Evolutionary conservation across 805 yeast species (phyloP).

Genomic region (Naumovozyma castellii): DNA sequence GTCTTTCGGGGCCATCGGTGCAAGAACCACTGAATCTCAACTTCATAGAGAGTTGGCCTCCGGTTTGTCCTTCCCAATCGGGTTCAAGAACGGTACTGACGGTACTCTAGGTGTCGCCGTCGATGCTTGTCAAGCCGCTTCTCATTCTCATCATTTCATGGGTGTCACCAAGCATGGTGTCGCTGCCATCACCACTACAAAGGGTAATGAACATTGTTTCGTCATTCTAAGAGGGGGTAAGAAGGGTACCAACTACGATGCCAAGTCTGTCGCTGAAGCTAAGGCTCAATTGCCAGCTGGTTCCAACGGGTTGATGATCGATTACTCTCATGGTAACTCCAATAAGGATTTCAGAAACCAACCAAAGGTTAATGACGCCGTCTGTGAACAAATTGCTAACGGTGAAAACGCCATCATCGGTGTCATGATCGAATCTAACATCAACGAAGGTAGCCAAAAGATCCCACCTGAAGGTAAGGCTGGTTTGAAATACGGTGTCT

Average conservation of each 20-base stretch:
- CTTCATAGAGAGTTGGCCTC: constrained; percentile 95
- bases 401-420: constrained; percentile 84
- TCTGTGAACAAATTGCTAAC: constrained; percentile 68
- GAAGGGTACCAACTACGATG: constrained; percentile 87
- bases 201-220: constrained; percentile 91
- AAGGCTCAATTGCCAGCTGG: constrained; percentile 47
- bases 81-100: constrained; percentile 97
- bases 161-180: constrained; percentile 96
- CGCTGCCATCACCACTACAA: constrained; percentile 92
- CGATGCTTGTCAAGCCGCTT: constrained; percentile 89
- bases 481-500: constrained; percentile 80
- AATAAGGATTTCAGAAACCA: constrained; percentile 90
- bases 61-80: constrained; percentile 96
- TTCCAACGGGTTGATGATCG: constrained; percentile 67
- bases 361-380: constrained; percentile 78
- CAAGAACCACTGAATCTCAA: constrained; percentile 97
- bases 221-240: constrained; percentile 94
- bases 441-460: constrained; percentile 84
- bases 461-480: constrained; percentile 53
- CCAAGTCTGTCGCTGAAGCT: constrained; percentile 63
- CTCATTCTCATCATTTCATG: constrained; percentile 89
- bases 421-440: constrained; percentile 90
- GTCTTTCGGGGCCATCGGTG: constrained; percentile 96
- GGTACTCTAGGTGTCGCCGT: constrained; percentile 88
- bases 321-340: constrained; percentile 97